Conservation (phyloP, 2,329 filamentous ascomycete species). For the Hypoxylon sp. region DNA sequence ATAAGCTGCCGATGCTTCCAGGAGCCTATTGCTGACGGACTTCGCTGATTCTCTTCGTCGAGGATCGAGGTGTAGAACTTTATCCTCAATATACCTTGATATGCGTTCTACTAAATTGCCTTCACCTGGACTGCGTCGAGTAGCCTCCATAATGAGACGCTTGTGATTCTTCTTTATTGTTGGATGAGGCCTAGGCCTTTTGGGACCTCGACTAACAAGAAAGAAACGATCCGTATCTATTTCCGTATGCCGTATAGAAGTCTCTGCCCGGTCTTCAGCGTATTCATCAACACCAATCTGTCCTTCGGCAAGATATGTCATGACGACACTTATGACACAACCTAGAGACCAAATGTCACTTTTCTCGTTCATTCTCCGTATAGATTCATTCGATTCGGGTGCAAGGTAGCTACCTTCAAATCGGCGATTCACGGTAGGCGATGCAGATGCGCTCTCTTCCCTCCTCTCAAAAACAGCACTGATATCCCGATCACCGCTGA, state of each 20-base stretch:
- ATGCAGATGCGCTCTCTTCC: slow-evolving; percentile 37
- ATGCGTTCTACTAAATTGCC: slow-evolving; percentile 4
- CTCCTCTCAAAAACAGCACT: slow-evolving; percentile 51
- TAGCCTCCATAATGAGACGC: slow-evolving; percentile 13
- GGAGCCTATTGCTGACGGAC: slow-evolving; percentile 17
- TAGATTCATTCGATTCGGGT: slow-evolving; percentile 53
- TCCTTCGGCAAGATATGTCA: slow-evolving; percentile 57
- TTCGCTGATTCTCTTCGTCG: slow-evolving; percentile 15
- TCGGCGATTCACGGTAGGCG: slow-evolving; percentile 51
- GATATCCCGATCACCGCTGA: slow-evolving; percentile 51
- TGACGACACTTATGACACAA: slow-evolving; percentile 58
- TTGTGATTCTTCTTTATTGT: slow-evolving; percentile 18
- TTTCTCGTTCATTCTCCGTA: slow-evolving; percentile 53
- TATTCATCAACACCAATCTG: slow-evolving; percentile 46
- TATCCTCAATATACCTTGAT: slow-evolving; percentile 20
- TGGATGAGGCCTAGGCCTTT: slow-evolving; percentile 19
- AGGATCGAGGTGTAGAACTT: slow-evolving; percentile 20
- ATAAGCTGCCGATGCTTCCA: slow-evolving; percentile 11
- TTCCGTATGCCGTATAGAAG: background rate
- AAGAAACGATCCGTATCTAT: slow-evolving; percentile 21
- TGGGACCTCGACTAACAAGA: background rate
- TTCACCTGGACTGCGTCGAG: slow-evolving; percentile 4
- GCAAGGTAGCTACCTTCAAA: slow-evolving; percentile 58
- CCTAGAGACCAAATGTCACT: slow-evolving; percentile 61
- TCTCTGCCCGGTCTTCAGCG: slow-evolving; percentile 7